Evolutionary conservation across 495 filamentous ascomycete genomes (phyloP).

Genomic region (Paragyromitra xinjiangensis): DNA sequence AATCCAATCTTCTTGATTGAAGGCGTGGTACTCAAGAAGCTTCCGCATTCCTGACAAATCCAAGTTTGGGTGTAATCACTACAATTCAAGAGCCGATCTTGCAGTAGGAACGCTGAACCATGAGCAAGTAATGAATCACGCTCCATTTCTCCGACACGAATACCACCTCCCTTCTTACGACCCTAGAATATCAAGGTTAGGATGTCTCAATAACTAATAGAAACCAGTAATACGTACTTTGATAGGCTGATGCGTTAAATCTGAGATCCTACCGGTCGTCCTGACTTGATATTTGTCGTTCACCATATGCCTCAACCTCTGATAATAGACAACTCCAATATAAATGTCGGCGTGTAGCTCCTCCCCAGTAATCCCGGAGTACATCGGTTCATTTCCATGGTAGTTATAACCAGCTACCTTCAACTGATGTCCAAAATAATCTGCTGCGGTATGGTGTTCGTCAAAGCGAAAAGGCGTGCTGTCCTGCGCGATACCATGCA

Average conservation of each 20-base stretch:
- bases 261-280: conserved; percentile 89
- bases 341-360: conserved; percentile 96
- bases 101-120: conserved; percentile 90
- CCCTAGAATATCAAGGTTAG: conserved; percentile 62
- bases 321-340: conserved; percentile 96
- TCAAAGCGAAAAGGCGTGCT: conserved; percentile 93
- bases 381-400: conserved; percentile 97
- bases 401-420: conserved; percentile 96
- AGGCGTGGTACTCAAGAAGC: conserved; percentile 82
- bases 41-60: conserved; percentile 87
- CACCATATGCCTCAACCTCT: conserved; percentile 97
- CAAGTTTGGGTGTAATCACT: conserved; percentile 87
- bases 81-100: conserved; percentile 96
- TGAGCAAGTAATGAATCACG: conserved; percentile 93
- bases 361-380: conserved; percentile 92
- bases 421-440: conserved; percentile 96
- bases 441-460: conserved; percentile 87
- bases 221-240: conserved; percentile 61
- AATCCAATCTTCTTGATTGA: conserved; percentile 73
- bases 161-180: conserved; percentile 92
- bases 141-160: conserved; percentile 99
- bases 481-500: conserved; percentile 94
- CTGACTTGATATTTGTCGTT: conserved; percentile 99
- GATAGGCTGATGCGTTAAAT: conserved; percentile 92
- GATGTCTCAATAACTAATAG: background rate